Conservation (phyloP, 345 rosid genomes). For the Arabidopsis arenosa region DNA sequence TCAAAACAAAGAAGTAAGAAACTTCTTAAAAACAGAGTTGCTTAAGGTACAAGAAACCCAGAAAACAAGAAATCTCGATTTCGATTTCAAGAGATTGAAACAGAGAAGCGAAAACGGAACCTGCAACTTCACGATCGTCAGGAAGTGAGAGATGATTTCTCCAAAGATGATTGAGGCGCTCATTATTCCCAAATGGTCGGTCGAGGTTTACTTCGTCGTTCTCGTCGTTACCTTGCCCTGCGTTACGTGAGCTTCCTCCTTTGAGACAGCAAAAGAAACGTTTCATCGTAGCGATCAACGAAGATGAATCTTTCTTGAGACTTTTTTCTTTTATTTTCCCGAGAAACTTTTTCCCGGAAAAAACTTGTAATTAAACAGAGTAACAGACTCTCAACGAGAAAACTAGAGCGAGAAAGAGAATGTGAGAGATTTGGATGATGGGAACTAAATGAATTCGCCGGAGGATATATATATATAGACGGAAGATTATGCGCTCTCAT, state of each 20-base stretch:
- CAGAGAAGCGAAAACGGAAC: constrained; percentile 28
- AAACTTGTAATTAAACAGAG: constrained; percentile 22
- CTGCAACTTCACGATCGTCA: constrained; percentile 1
- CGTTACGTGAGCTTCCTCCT: constrained; percentile 1
- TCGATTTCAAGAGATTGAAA: background rate
- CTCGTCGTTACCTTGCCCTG: background rate
- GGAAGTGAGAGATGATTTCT: background rate
- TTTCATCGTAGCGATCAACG: constrained; percentile 14
- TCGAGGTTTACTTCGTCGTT: background rate
- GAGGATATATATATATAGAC: background rate
- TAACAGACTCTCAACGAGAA: constrained; percentile 21
- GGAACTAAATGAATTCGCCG: constrained; percentile 2
- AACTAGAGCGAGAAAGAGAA: constrained; percentile 10
- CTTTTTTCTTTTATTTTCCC: constrained; percentile 14
- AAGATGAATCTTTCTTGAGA: constrained; percentile 19
- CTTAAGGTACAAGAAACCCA: background rate
- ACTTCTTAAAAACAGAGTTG: background rate
- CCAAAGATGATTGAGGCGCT: background rate
- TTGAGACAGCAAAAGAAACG: background rate
- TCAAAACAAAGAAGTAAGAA: background rate
- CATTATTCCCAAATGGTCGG: constrained; percentile 2
- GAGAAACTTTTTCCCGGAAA: constrained; percentile 23
- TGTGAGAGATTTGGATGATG: background rate
- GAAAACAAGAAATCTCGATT: background rate
- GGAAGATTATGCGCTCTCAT: background rate